Conservation (phyloP, 768 basidiomycete species). For the Lentinula detonsa region DNA sequence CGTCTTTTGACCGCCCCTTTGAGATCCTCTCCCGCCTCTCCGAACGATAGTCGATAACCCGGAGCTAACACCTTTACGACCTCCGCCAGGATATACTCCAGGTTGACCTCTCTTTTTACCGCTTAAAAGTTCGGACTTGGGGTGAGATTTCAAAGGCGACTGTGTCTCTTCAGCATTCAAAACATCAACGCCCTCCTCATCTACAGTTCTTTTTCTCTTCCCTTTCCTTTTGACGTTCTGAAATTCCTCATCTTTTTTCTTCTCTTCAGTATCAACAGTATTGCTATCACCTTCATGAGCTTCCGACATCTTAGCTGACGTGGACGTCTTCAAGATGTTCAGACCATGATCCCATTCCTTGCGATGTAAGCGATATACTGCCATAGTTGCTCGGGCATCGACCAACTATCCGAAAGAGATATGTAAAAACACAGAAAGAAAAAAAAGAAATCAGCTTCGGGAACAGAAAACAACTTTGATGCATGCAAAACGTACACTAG, state of each 20-base stretch:
- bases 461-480: not conserved
- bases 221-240: constrained; percentile 8
- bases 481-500: constrained; percentile 54
- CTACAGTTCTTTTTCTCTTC: constrained; percentile 13
- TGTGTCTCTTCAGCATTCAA: not conserved
- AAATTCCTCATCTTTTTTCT: not conserved
- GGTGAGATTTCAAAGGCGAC: not conserved
- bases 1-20: constrained; percentile 14
- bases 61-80: constrained; percentile 59
- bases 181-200: constrained; percentile 11
- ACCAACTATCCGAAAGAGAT: constrained; percentile 51
- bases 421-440: no score
- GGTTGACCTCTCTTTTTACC: constrained; percentile 13
- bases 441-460: not conserved
- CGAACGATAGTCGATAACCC: constrained; percentile 46
- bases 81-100: constrained; percentile 39
- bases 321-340: constrained; percentile 4
- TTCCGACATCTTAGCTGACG: not conserved
- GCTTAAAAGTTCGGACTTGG: not conserved
- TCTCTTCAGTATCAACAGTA: not conserved
- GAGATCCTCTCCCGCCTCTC: constrained; percentile 10
- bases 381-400: constrained; percentile 95
- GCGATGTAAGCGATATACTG: constrained; percentile 78
- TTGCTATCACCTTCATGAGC: not conserved
- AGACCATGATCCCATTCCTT: constrained; percentile 73